phyloP scores from a whole-genome alignment of 257 asterid species.

The Nicotiana undulata region DNA sequence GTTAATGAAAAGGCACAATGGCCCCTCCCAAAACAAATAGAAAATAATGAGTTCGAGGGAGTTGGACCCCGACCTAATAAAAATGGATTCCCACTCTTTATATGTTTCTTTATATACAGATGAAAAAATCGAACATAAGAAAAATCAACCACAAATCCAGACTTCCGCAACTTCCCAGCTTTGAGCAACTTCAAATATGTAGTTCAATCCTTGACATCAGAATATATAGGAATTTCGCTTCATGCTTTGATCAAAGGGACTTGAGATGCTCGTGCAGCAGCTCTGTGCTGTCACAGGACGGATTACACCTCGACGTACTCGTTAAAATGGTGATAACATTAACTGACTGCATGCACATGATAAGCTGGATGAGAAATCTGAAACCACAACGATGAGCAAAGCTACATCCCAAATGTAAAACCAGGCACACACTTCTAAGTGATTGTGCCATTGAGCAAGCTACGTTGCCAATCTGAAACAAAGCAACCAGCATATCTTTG shows the following conservation, averaged over 20 bases:
- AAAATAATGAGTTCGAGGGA: neutral
- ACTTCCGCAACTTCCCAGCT: neutral
- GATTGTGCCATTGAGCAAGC: neutral
- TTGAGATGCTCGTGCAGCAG: neutral
- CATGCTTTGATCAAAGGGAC: slow-evolving; percentile 5
- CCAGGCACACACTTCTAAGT: neutral
- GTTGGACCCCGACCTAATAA: neutral
- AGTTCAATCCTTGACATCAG: neutral
- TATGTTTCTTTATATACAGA: neutral
- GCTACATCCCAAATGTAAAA: neutral
- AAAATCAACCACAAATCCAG: neutral
- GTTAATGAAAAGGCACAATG: neutral
- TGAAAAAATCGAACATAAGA: neutral
- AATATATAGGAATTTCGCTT: neutral
- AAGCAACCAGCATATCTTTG: neutral
- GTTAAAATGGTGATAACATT: neutral
- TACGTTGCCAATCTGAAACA: neutral
- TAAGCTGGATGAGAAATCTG: slow-evolving; percentile 2
- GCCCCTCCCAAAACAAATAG: neutral
- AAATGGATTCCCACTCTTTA: neutral
- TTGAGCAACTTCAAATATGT: slow-evolving; percentile 1
- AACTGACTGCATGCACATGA: neutral
- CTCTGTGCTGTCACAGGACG: neutral
- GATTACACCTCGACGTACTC: neutral
- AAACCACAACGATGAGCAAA: neutral